Conservation (phyloP, 495 filamentous ascomycete species). For the Penicillium psychrofluorescens region DNA sequence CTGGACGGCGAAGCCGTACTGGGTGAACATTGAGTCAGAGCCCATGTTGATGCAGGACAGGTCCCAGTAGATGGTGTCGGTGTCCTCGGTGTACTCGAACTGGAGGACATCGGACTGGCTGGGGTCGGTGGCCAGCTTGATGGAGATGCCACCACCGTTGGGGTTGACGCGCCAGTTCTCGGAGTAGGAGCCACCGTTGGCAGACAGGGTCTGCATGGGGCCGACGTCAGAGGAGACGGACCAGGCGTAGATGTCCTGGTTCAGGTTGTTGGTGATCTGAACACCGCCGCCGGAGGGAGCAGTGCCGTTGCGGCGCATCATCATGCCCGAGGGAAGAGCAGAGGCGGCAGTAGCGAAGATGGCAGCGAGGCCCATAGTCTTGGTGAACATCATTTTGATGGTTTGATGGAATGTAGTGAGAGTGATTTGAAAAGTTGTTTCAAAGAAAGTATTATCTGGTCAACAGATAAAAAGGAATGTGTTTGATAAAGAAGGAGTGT, state of each 20-base stretch:
- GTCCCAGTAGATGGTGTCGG: constrained; percentile 36
- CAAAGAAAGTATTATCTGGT: constrained; percentile 8
- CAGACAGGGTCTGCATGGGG: constrained; percentile 22
- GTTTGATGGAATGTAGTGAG: neutral
- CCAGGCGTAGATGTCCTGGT: constrained; percentile 32
- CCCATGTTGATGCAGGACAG: constrained; percentile 39
- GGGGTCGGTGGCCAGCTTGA: constrained; percentile 30
- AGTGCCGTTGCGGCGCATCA: constrained; percentile 16
- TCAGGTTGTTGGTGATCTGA: constrained; percentile 33
- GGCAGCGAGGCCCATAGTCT: constrained; percentile 31
- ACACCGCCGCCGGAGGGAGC: constrained; percentile 20
- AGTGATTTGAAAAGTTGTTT: no score
- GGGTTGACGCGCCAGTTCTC: constrained; percentile 33
- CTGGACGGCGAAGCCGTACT: constrained; percentile 32
- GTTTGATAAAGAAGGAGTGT: constrained; percentile 8
- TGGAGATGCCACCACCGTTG: constrained; percentile 36
- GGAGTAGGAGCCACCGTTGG: constrained; percentile 23
- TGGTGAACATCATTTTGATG: constrained; percentile 43
- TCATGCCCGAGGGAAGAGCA: constrained; percentile 28
- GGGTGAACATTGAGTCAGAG: constrained; percentile 28
- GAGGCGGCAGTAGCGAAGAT: constrained; percentile 29
- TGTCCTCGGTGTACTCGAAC: constrained; percentile 37
- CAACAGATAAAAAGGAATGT: constrained; percentile 18
- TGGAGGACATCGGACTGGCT: constrained; percentile 31
- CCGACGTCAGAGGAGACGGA: constrained; percentile 24